A percentile compares a stretch with the other conserved stretches of the same genome.
phyloP scores from a whole-genome alignment of 2,329 filamentous ascomycete species.

The Colletotrichum endophyticum region DNA sequence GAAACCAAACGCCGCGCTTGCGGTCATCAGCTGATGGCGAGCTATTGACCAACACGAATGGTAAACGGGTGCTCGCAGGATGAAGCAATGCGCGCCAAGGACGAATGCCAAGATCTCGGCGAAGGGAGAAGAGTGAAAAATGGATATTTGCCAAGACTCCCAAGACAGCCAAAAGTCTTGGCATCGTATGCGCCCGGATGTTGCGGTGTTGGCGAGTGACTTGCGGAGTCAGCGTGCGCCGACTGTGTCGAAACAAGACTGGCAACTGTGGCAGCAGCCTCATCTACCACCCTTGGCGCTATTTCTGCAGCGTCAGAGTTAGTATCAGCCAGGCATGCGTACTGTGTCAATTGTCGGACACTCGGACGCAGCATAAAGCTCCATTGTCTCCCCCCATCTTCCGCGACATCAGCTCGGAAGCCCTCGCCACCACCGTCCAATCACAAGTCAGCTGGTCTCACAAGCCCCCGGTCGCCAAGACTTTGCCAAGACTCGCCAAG shows the following conservation, averaged over 20 bases:
- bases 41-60: conserved; percentile 11
- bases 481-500: conserved; percentile 20
- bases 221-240: background rate
- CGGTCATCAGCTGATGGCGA: conserved; percentile 16
- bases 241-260: background rate
- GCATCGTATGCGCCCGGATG: conserved; percentile 22
- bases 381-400: conserved; percentile 1
- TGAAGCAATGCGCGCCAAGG: conserved; percentile 18
- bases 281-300: background rate
- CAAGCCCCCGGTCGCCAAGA: conserved; percentile 17
- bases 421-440: conserved; percentile 9
- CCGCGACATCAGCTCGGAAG: conserved; percentile 18
- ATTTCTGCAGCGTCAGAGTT: background rate
- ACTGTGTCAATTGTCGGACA: background rate
- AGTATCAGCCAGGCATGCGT: background rate
- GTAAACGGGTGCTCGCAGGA: conserved; percentile 13
- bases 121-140: conserved; percentile 11
- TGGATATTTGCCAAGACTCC: conserved; percentile 20
- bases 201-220: conserved; percentile 16
- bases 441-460: background rate
- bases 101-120: conserved; percentile 14
- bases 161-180: conserved; percentile 22
- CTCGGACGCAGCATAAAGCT: background rate
- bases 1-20: background rate
- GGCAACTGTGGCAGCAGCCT: background rate